Evolutionary conservation across 1,284 basidiomycete genomes (phyloP).

Genomic region (Bjerkandera adusta): DNA sequence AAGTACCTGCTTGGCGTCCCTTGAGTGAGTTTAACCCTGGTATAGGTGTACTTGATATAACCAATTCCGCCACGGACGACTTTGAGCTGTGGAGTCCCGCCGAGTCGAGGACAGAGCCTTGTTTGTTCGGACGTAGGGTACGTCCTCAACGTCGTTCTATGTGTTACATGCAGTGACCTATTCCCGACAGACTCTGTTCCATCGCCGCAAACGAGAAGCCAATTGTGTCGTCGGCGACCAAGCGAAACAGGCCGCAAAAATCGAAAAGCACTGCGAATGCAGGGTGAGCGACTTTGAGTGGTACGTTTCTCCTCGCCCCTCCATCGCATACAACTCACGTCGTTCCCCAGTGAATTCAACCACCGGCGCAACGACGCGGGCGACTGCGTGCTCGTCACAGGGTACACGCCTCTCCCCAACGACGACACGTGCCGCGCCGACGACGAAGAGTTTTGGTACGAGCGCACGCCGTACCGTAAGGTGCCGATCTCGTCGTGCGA

Average conservation of each 20-base stretch:
- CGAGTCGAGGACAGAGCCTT: conserved; percentile 73
- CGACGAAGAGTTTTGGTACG: conserved; percentile 82
- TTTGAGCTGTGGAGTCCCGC: conserved; percentile 96
- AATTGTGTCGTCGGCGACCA: conserved; percentile 83
- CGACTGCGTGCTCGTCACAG: conserved; percentile 74
- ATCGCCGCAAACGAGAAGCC: conserved; percentile 77
- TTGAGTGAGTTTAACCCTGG: background rate
- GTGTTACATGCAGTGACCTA: conserved; percentile 4
- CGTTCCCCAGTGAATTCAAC: conserved; percentile 79
- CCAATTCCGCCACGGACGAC: conserved; percentile 81
- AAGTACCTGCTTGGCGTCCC: conserved; percentile 27
- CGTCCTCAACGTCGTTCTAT: conserved; percentile 11
- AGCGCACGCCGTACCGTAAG: conserved; percentile 85
- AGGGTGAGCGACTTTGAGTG: conserved; percentile 84
- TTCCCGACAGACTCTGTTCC: conserved; percentile 70
- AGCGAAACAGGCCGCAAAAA: conserved; percentile 47
- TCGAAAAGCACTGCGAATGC: conserved; percentile 77
- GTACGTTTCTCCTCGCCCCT: conserved; percentile 41
- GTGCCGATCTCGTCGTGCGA: conserved; percentile 85
- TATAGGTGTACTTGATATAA: conserved; percentile 63
- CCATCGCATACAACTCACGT: background rate
- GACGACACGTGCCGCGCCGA: conserved; percentile 62
- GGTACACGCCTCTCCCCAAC: conserved; percentile 57
- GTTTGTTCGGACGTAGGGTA: conserved; percentile 87
- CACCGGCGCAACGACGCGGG: conserved; percentile 66